Evolutionary conservation across 225 moss, liverwort and hornwort species (phyloP), one percentile per base, ranked within the genome.

Genomic region (Polytrichum formosum): DNA sequence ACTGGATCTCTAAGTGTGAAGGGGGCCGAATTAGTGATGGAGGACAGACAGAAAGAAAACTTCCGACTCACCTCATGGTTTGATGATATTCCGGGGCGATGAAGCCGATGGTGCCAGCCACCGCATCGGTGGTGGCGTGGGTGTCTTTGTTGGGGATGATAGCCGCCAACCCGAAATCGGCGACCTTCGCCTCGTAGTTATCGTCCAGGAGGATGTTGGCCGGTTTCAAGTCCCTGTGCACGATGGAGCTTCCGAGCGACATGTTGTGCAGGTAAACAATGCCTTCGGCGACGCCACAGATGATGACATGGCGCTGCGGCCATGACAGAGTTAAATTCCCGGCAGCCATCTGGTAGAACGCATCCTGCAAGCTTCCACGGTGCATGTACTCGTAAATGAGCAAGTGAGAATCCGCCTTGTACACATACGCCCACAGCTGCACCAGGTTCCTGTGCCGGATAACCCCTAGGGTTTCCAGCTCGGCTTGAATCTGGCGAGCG

Each of bases 161-260:
- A 76, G 90, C 91, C 0, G 95, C 95, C 31, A 95, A 76, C 1
- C 95, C 95, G 55, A 95, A 95, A 78, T 95, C 95, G 6, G 93
- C 87, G 0, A 95, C 71, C 58, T 91, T 91, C 7, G 93, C 93
- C 64, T 84, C 81, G 28, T 76, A 85, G 18, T 67, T 63, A 1
- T 80, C 78, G 62, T 88, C 91, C 2, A 95, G 80, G 64, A 95
- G 28, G 25, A 95, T 93, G 30, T 95, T 95, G 54, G 75, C 81
- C 1, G 95, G 93, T 71, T 95, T 95, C 73, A 95, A 22, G 37
- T 93, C 95, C 5, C 95, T 73, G 71, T 95, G 95, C 13, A 95
- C 84, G 55, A 95, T 95, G 17, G 76, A 81, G 67, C 90, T 90
- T 3, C 79, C 87, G 54, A 89, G 89, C 7, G 78, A 75, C 28